Evolutionary conservation across 192 early-diverging fungal species (phyloP).

Genomic region (Backusella australiensis): DNA sequence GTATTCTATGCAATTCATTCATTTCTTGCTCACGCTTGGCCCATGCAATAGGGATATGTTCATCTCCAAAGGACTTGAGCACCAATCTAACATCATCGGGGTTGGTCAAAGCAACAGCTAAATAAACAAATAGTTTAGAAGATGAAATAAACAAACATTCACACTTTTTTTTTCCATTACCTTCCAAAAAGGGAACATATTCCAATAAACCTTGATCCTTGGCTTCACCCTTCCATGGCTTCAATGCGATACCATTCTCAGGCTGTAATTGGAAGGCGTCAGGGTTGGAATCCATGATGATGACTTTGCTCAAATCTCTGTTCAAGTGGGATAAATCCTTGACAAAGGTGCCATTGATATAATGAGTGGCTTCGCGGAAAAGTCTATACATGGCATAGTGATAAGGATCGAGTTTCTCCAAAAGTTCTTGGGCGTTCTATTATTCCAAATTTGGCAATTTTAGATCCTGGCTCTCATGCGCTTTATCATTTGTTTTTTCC

Average conservation of each 20-base stretch:
- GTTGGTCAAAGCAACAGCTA: constrained; percentile 65
- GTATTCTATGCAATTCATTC: constrained; percentile 55
- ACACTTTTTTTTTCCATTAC: constrained; percentile 41
- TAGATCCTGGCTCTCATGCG: not conserved
- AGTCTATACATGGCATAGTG: constrained; percentile 83
- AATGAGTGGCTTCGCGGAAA: constrained; percentile 89
- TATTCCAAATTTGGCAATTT: constrained; percentile 2
- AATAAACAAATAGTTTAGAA: not conserved
- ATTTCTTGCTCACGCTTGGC: constrained; percentile 67
- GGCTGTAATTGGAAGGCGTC: constrained; percentile 86
- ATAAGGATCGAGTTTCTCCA: constrained; percentile 90
- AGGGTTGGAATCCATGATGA: constrained; percentile 90
- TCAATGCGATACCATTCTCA: constrained; percentile 83
- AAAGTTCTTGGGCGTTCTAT: constrained; percentile 78
- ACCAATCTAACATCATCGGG: constrained; percentile 75
- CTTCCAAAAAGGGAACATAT: constrained; percentile 90
- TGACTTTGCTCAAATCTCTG: constrained; percentile 89
- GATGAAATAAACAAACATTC: not conserved
- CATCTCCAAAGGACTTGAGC: constrained; percentile 63
- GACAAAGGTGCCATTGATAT: constrained; percentile 80
- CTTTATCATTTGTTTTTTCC: not conserved
- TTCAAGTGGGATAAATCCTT: constrained; percentile 92
- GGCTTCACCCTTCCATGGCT: constrained; percentile 84
- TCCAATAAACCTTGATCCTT: constrained; percentile 79
- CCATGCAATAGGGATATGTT: constrained; percentile 69